A percentile compares a stretch with the other conserved stretches of the same genome.
These are phyloP conservation scores for Neopestalotiopsis sp. DNA, from an alignment of 2,329 filamentous ascomycete genomes.

Conservation along the genomic window DNA sequence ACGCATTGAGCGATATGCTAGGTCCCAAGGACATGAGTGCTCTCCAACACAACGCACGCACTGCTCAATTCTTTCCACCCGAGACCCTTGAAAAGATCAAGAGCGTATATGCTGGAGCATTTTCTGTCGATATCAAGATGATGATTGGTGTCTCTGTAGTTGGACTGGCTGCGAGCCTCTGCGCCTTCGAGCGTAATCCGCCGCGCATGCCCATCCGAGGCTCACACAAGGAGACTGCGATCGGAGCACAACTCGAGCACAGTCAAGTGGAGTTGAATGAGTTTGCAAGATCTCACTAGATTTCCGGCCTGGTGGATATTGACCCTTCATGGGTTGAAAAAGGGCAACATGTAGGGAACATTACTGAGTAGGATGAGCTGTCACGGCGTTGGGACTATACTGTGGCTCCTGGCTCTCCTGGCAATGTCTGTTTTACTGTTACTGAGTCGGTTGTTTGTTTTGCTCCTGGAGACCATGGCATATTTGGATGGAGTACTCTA, in stretches of 20 bases:
- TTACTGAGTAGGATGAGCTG: not conserved
- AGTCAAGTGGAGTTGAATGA: slow-evolving; percentile 38
- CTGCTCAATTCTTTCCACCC: slow-evolving; percentile 40
- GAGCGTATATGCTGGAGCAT: slow-evolving; percentile 51
- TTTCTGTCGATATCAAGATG: slow-evolving; percentile 51
- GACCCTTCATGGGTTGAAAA: too few relatives aligned
- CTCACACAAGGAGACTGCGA: slow-evolving; percentile 31
- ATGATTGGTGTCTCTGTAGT: slow-evolving; percentile 50
- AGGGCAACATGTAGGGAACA: too few relatives aligned
- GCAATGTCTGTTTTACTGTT: not conserved
- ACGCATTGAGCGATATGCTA: slow-evolving; percentile 42
- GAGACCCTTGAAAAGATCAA: slow-evolving; percentile 42
- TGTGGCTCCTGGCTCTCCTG: not conserved
- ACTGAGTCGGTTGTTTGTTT: not conserved
- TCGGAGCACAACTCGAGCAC: slow-evolving; percentile 27
- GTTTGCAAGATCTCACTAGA: too few relatives aligned
- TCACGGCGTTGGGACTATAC: not conserved
- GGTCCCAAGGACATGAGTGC: slow-evolving; percentile 43
- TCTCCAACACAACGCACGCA: slow-evolving; percentile 51
- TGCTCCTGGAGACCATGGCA: not conserved
- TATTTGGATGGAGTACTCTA: not conserved
- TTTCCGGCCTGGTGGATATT: too few relatives aligned
- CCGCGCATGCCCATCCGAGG: slow-evolving; percentile 33
- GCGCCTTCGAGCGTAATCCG: slow-evolving; percentile 51
- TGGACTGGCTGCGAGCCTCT: slow-evolving; percentile 50